phyloP scores from a whole-genome alignment of 176 grass and related monocot species.

The Elaeis guineensis region DNA sequence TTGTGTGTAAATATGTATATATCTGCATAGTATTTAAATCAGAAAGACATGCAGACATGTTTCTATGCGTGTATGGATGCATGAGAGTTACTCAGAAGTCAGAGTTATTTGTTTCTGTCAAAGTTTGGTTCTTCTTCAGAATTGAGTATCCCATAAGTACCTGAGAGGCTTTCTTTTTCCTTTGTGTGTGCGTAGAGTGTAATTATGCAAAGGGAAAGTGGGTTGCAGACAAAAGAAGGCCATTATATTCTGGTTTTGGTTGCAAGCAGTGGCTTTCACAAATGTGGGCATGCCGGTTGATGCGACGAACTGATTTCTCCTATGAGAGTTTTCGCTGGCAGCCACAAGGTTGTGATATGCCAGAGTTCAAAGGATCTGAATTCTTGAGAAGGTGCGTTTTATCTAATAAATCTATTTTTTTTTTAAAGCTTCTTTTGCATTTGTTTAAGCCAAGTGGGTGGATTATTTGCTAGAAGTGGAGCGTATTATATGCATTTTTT shows the following conservation, averaged over 20 bases:
- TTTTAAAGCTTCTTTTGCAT: neutral
- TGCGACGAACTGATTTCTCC: slow-evolving; percentile 57
- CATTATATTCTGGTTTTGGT: slow-evolving; percentile 73
- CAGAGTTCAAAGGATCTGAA: slow-evolving; percentile 54
- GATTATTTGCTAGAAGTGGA: slow-evolving; percentile 1
- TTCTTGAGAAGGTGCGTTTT: slow-evolving; percentile 56
- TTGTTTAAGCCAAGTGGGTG: neutral
- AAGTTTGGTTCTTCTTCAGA: neutral
- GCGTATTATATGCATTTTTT: neutral
- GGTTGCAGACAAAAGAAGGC: slow-evolving; percentile 53
- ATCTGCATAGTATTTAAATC: too few species aligned
- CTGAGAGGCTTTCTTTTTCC: slow-evolving; percentile 7
- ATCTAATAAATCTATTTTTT: neutral
- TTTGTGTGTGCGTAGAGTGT: slow-evolving; percentile 35
- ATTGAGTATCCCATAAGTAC: slow-evolving; percentile 2
- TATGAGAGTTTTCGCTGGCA: slow-evolving; percentile 83
- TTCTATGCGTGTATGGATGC: too few species aligned
- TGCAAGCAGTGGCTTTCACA: slow-evolving; percentile 82
- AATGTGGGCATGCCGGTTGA: slow-evolving; percentile 96
- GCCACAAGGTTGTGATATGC: slow-evolving; percentile 65
- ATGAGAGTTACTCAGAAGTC: too few species aligned
- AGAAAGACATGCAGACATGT: too few species aligned
- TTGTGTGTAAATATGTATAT: too few species aligned
- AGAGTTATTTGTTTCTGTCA: too few species aligned
- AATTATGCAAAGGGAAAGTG: slow-evolving; percentile 90